phyloP scores from a whole-genome alignment of 208 protist genomes.

The Wallacemonas sp. region DNA sequence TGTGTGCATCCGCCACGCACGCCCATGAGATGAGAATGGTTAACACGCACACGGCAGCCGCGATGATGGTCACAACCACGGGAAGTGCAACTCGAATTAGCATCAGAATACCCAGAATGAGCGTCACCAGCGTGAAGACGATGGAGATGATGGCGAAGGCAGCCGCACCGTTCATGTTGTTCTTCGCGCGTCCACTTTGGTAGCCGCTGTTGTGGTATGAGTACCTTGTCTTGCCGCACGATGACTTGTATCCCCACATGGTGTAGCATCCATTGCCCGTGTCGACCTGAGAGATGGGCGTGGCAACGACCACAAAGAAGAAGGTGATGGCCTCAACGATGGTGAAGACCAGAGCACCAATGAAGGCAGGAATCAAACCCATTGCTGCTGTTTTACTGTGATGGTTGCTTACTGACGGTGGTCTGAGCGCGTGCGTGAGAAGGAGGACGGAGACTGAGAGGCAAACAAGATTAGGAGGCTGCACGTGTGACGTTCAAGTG shows the following conservation, averaged over 20 bases:
- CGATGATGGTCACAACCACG: slow-evolving; percentile 20
- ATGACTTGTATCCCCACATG: slow-evolving; percentile 35
- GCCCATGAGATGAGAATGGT: slow-evolving; percentile 47
- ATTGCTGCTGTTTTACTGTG: slow-evolving; percentile 16
- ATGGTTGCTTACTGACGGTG: slow-evolving; percentile 7
- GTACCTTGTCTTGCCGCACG: slow-evolving; percentile 22
- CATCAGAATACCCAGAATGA: slow-evolving; percentile 30
- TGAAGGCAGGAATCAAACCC: slow-evolving; percentile 19
- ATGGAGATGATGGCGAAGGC: slow-evolving; percentile 43
- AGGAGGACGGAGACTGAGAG: too few species aligned
- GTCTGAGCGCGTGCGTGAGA: too few species aligned
- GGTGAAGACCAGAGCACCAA: slow-evolving; percentile 31
- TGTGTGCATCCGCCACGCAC: slow-evolving; percentile 46
- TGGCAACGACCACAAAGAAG: slow-evolving; percentile 30
- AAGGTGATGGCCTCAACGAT: slow-evolving; percentile 28
- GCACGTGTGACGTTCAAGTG: too few species aligned
- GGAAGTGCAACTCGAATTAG: slow-evolving; percentile 16
- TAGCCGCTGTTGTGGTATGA: slow-evolving; percentile 14
- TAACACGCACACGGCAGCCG: slow-evolving; percentile 28
- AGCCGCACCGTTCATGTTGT: slow-evolving; percentile 33
- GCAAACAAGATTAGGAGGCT: too few species aligned
- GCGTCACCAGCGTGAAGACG: slow-evolving; percentile 25
- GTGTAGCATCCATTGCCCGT: slow-evolving; percentile 24
- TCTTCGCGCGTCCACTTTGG: slow-evolving; percentile 14
- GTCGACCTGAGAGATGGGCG: slow-evolving; percentile 9